These are phyloP conservation scores for Microdochium bolleyi DNA, from an alignment of 2,329 filamentous ascomycete species.

Conservation along the genomic window DNA sequence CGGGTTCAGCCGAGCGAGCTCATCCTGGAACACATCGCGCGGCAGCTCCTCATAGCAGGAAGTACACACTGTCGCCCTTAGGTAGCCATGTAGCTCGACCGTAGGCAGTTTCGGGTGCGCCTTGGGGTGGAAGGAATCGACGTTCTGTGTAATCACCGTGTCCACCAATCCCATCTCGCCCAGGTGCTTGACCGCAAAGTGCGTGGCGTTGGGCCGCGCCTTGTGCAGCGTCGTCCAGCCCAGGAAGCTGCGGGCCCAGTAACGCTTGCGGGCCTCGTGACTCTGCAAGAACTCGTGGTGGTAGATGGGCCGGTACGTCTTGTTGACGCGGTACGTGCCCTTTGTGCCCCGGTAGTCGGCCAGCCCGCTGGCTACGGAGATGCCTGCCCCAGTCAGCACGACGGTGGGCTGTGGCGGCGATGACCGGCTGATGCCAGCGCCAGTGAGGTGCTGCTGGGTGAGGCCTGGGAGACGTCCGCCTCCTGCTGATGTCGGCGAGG, in stretches of 20 bases:
- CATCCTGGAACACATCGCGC: constrained; percentile 66
- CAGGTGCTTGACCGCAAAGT: constrained; percentile 68
- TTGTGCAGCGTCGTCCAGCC: constrained; percentile 80
- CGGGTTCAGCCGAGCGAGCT: constrained; percentile 74
- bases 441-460: neutral
- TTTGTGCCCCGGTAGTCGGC: constrained; percentile 86
- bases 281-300: constrained; percentile 77
- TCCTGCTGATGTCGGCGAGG: constrained; percentile 24
- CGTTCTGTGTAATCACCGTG: constrained; percentile 87
- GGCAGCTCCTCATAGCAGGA: constrained; percentile 67
- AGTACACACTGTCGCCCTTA: constrained; percentile 73
- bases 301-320: constrained; percentile 84
- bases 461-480: constrained; percentile 17
- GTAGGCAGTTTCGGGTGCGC: constrained; percentile 71
- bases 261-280: constrained; percentile 82
- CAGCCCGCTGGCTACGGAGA: constrained; percentile 87
- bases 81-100: constrained; percentile 84
- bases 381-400: constrained; percentile 71
- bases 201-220: constrained; percentile 71
- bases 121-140: constrained; percentile 82
- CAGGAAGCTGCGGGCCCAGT: constrained; percentile 92
- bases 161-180: constrained; percentile 64
- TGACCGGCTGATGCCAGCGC: too few species aligned
- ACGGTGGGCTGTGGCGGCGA: constrained; percentile 30
- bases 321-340: constrained; percentile 90